These are phyloP conservation scores for Scedosporium aurantiacum DNA, from an alignment of 2,329 filamentous ascomycete species.

Conservation along the genomic window DNA sequence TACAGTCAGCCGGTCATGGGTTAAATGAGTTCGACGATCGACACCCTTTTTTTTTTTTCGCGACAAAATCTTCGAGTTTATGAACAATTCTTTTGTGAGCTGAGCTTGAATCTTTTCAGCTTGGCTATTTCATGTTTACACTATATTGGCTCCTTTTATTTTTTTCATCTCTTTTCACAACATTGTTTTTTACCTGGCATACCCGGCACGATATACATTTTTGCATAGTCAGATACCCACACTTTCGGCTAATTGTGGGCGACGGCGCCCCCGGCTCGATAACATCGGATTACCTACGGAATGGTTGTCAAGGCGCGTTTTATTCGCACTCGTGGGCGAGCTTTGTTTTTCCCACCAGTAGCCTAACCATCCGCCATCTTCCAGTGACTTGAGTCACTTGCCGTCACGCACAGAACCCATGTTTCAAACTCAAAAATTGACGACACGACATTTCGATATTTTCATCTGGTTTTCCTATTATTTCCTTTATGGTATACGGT, in stretches of 20 bases:
- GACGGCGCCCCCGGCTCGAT: neutral
- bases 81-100: neutral
- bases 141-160: neutral
- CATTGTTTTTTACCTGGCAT: conserved; percentile 2
- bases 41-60: neutral
- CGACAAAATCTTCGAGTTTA: neutral
- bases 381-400: neutral
- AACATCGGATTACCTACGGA: neutral
- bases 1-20: conserved; percentile 47
- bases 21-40: conserved; percentile 17
- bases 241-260: neutral
- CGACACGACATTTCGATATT: neutral
- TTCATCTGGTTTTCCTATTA: neutral
- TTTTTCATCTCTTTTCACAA: neutral
- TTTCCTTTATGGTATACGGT: neutral
- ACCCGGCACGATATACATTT: conserved; percentile 4
- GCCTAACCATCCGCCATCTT: neutral
- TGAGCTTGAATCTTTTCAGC: neutral
- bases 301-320: neutral
- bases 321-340: neutral
- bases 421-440: neutral
- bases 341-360: neutral
- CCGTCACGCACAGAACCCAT: neutral
- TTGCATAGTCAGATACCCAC: conserved; percentile 8
- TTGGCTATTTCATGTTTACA: neutral